These are phyloP conservation scores for Hypoxylon lenormandii DNA, from an alignment of 495 filamentous ascomycete species.

Conservation along the genomic window DNA sequence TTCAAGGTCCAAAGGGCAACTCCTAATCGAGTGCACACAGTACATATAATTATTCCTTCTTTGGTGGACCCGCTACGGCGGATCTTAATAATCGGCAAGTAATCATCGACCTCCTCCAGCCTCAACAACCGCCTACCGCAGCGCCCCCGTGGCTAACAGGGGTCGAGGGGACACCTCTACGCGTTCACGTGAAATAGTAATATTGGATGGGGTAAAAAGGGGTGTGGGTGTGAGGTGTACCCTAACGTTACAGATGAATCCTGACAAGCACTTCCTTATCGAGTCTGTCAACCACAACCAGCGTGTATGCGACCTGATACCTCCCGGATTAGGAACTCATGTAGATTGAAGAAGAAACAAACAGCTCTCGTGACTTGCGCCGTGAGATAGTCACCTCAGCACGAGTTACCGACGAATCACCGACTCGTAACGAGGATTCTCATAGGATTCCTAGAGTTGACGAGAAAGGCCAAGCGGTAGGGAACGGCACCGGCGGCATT, in stretches of 20 bases:
- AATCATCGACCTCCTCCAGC: conserved; percentile 41
- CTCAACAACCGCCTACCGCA: conserved; percentile 24
- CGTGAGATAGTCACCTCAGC: background rate
- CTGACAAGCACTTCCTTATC: conserved; percentile 27
- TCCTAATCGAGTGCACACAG: background rate
- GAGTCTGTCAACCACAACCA: conserved; percentile 32
- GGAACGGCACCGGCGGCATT: background rate
- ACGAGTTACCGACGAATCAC: no score
- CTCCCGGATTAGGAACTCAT: conserved; percentile 39
- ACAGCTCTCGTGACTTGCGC: background rate
- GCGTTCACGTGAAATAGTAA: conserved; percentile 35
- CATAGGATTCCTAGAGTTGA: no score
- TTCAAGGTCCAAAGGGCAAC: background rate
- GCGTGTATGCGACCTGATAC: conserved; percentile 30
- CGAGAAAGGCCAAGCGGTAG: background rate
- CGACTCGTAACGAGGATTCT: no score
- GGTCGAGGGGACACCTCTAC: conserved; percentile 2
- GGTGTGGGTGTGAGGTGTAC: background rate
- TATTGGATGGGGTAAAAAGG: conserved; percentile 8
- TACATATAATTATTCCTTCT: background rate
- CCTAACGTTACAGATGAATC: background rate
- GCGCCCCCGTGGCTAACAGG: conserved; percentile 23
- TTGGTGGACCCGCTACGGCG: conserved; percentile 37
- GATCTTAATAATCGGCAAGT: conserved; percentile 48
- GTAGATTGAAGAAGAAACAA: conserved; percentile 4